Evolutionary conservation across 176 grass and related monocot species (phyloP).

Genomic region (Stipa capillata): DNA sequence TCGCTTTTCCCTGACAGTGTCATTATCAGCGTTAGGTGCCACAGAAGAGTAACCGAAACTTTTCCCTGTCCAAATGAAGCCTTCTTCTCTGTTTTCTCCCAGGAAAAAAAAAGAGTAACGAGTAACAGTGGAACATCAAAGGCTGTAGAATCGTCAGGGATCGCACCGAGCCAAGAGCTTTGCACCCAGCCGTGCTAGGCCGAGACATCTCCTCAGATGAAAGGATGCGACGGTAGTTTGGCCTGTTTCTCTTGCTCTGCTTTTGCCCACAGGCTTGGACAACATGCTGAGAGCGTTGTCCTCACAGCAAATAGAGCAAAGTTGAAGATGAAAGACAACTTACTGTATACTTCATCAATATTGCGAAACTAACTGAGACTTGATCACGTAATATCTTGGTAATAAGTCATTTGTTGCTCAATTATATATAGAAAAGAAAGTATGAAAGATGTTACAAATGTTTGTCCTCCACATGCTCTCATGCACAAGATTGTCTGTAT

Average conservation of each 20-base stretch:
- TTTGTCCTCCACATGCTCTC: neutral
- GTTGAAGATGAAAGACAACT: too few relatives aligned
- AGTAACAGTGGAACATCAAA: neutral
- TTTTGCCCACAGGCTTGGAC: neutral
- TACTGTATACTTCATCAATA: neutral
- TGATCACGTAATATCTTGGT: neutral
- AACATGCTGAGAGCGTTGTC: neutral
- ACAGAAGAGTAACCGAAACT: neutral
- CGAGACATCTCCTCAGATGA: neutral
- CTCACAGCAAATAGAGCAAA: neutral
- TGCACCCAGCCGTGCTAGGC: neutral
- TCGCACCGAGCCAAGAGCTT: neutral
- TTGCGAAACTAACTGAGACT: too few relatives aligned
- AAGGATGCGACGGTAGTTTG: neutral
- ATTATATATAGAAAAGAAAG: neutral
- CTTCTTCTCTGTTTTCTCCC: too few relatives aligned
- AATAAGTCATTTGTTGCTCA: neutral
- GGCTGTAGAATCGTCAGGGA: neutral
- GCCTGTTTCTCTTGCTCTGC: neutral
- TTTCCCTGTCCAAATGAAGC: constrained; percentile 2
- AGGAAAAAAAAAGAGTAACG: too few relatives aligned
- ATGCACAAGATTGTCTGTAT: neutral
- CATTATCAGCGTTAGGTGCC: constrained; percentile 7
- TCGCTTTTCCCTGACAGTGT: neutral
- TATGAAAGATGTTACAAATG: too few relatives aligned